Evolutionary conservation across 129 eudicot genomes (phyloP), one percentile per base, ranked within the genome.

Genomic region (Escallonia rubra): DNA sequence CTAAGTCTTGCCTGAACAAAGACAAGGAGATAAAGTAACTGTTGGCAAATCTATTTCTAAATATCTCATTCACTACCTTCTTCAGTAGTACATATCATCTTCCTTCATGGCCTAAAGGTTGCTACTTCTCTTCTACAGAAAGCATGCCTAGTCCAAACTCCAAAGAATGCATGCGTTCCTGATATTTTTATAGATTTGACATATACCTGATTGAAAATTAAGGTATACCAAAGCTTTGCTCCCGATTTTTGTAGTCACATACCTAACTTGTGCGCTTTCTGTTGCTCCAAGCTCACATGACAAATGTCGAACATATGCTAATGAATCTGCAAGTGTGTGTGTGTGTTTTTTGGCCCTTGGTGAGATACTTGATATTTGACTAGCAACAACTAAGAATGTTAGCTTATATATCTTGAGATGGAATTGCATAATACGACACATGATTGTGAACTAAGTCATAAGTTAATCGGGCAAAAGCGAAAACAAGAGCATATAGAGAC

Each of bases 161-260:
- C 65, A 42, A 23, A 23, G 53, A 43, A 47, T 15, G 5, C 56
- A 58, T 47, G 6, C 42, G 14, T 3, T 10, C 10, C 57, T 41
- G 67, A 73, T 72, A 68, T 61, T 67, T 43, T 54, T 47, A 50
- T 9, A 68, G 87, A 83, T 66, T 75, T 81, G 90, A 83, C 87
- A 67, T 60, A 58, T 81, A 67, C 90, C 94, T 58, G 75, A 81
- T 65, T 56, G 38, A 61, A 50, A 73, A 66, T 76, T 63, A 80
- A 78, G 85, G 77, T 81, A 81, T 87, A 83, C 90, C 87, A 76
- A 87, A 75, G 70, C 67, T 64, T 81, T 83, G 95, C 79, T 83
- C 87, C 86, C 87, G 3, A 50, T 50, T n/a, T 8, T 50, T 72
- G 60, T 79, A 72, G 72, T 61, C 76, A 74, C 65, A 72, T 74